Conservation (phyloP, 306 rosid genomes). For the Castanea sativa region DNA sequence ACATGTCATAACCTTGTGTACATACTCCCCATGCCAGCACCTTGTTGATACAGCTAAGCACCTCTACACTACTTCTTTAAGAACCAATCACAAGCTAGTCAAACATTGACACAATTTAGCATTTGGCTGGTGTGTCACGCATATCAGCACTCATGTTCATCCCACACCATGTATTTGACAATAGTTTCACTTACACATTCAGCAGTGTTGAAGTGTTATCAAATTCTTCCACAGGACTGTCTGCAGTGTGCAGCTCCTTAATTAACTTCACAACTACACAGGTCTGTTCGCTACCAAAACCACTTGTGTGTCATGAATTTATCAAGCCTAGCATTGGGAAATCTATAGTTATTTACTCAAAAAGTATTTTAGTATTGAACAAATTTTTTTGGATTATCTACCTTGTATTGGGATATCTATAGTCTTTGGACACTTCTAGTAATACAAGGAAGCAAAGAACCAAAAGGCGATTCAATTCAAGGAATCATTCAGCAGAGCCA, state of each 20-base stretch:
- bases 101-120: neutral
- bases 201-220: neutral
- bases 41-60: neutral
- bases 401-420: neutral
- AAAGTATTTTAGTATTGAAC: neutral
- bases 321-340: neutral
- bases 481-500: neutral
- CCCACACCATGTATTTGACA: neutral
- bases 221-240: neutral
- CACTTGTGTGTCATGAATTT: constrained; percentile 2
- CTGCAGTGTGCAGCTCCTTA: neutral
- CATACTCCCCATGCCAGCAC: neutral
- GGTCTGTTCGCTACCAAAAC: neutral
- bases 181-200: neutral
- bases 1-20: neutral
- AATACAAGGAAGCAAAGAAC: neutral
- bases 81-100: neutral
- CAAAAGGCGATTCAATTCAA: neutral
- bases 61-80: neutral
- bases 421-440: neutral
- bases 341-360: neutral
- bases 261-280: neutral
- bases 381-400: neutral
- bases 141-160: neutral
- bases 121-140: neutral